Evolutionary conservation across 139 green algal genomes (phyloP).

Genomic region (Spirogloea muscicola): DNA sequence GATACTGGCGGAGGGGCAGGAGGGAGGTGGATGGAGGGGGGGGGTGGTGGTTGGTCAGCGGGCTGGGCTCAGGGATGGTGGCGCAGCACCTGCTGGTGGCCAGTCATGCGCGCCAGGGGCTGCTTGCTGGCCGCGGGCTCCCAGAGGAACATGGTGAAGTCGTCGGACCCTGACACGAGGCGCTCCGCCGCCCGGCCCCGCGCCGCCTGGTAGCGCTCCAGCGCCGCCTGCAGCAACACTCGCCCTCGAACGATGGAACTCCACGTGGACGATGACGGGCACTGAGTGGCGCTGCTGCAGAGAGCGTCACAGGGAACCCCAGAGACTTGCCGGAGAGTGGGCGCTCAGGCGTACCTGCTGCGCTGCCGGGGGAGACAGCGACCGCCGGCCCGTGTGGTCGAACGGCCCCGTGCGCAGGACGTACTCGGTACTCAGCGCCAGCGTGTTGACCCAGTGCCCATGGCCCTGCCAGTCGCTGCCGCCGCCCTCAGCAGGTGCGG

Average conservation of each 20-base stretch:
- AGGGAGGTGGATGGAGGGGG: too few relatives aligned
- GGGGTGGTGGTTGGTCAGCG: too few relatives aligned
- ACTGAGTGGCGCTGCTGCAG: too few relatives aligned
- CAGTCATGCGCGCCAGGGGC: slow-evolving; percentile 73
- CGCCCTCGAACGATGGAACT: too few relatives aligned
- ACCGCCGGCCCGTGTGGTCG: slow-evolving; percentile 87
- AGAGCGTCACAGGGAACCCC: too few relatives aligned
- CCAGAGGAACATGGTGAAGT: slow-evolving; percentile 98
- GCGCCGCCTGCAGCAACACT: slow-evolving; percentile 55
- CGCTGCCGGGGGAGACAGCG: too few relatives aligned
- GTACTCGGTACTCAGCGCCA: slow-evolving; percentile 83
- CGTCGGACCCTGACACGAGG: slow-evolving; percentile 88
- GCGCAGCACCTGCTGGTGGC: slow-evolving; percentile 66
- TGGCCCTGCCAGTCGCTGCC: slow-evolving; percentile 77
- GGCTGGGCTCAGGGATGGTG: too few relatives aligned
- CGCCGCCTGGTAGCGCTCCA: slow-evolving; percentile 63
- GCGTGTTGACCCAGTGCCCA: slow-evolving; percentile 96
- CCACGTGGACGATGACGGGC: too few relatives aligned
- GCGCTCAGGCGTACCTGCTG: too few relatives aligned
- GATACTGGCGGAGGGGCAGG: too few relatives aligned
- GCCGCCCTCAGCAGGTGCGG: too few relatives aligned
- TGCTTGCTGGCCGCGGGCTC: slow-evolving; percentile 54
- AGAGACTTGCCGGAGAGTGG: too few relatives aligned
- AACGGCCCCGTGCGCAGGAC: slow-evolving; percentile 82
- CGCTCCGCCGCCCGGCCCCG: slow-evolving; percentile 67